Conservation (phyloP, 225 moss, liverwort and hornwort species). For the Rhytidiadelphus loreus region DNA sequence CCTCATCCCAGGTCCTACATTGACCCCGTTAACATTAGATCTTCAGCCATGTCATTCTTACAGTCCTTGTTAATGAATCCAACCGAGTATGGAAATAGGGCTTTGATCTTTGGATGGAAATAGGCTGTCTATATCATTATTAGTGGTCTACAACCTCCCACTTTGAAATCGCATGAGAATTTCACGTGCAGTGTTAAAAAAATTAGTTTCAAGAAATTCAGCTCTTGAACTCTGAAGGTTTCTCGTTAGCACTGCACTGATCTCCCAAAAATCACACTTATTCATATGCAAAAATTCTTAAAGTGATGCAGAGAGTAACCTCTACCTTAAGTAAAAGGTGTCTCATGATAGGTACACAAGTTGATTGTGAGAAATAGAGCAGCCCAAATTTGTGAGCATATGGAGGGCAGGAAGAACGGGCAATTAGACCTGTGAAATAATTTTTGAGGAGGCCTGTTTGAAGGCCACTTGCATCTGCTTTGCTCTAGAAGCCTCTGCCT, state of each 20-base stretch:
- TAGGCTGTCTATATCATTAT: background rate
- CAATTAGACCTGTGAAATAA: slow-evolving; percentile 27
- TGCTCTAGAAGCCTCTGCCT: slow-evolving; percentile 12
- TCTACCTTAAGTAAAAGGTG: background rate
- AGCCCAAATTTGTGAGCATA: background rate
- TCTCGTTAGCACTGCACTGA: background rate
- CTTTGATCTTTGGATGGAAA: background rate
- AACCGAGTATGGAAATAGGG: too few relatives aligned
- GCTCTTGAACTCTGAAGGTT: background rate
- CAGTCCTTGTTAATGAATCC: too few relatives aligned
- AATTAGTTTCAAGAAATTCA: background rate
- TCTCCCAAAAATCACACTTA: background rate
- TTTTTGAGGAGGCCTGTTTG: slow-evolving; percentile 21
- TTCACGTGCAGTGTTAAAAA: background rate
- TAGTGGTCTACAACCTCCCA: background rate
- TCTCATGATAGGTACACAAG: background rate
- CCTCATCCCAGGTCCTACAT: background rate
- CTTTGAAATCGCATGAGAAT: background rate
- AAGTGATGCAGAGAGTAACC: background rate
- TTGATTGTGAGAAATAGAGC: background rate
- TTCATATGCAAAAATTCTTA: background rate
- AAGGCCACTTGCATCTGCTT: slow-evolving; percentile 26
- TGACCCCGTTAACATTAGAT: background rate
- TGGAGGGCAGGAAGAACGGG: background rate
- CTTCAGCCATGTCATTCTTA: too few relatives aligned